A percentile compares a stretch with the other conserved stretches of the same genome.
These are phyloP conservation scores for Graphiopsis chlorocephala DNA, from an alignment of 2,329 filamentous ascomycete genomes.

Conservation along the genomic window DNA sequence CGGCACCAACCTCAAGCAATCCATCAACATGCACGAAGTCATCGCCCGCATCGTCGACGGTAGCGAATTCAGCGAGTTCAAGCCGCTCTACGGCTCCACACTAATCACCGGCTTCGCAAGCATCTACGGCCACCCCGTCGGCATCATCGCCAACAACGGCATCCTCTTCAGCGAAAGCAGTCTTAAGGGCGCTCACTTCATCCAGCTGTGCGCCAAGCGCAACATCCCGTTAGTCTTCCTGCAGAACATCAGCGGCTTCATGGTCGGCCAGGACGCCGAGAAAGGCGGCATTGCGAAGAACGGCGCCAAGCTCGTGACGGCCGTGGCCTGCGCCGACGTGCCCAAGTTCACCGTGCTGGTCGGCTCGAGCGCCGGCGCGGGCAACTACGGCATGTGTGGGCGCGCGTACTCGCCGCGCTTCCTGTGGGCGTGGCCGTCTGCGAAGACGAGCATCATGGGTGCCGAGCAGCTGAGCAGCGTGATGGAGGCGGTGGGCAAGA, in stretches of 20 bases:
- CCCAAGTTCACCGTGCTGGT: conserved; percentile 97
- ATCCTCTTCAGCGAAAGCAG: conserved; percentile 88
- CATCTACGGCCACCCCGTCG: conserved; percentile 87
- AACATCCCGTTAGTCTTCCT: conserved; percentile 88
- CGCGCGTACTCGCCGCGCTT: conserved; percentile 89
- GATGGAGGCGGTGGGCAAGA: conserved; percentile 90
- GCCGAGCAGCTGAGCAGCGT: conserved; percentile 86
- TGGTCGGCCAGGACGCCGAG: conserved; percentile 92
- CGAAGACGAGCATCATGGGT: conserved; percentile 95
- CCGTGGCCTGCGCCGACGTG: conserved; percentile 88
- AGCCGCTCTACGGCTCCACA: conserved; percentile 82
- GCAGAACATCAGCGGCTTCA: conserved; percentile 97
- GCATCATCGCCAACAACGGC: conserved; percentile 93
- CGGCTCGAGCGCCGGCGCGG: conserved; percentile 88
- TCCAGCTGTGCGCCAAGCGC: conserved; percentile 88
- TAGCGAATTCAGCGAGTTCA: conserved; percentile 89
- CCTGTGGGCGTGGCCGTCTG: conserved; percentile 96
- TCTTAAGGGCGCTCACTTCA: conserved; percentile 94
- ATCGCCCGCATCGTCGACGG: conserved; percentile 92
- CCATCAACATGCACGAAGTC: conserved; percentile 82
- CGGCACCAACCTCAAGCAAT: conserved; percentile 82
- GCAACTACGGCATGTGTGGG: conserved; percentile 98
- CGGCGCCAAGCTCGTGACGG: conserved; percentile 92
- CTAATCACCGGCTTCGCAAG: conserved; percentile 83
- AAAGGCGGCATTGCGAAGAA: conserved; percentile 96